A percentile compares a stretch with the other conserved stretches of the same genome.
Conservation (phyloP, 2,329 filamentous ascomycete genomes). For the Arthrobotrys entomopaga region DNA sequence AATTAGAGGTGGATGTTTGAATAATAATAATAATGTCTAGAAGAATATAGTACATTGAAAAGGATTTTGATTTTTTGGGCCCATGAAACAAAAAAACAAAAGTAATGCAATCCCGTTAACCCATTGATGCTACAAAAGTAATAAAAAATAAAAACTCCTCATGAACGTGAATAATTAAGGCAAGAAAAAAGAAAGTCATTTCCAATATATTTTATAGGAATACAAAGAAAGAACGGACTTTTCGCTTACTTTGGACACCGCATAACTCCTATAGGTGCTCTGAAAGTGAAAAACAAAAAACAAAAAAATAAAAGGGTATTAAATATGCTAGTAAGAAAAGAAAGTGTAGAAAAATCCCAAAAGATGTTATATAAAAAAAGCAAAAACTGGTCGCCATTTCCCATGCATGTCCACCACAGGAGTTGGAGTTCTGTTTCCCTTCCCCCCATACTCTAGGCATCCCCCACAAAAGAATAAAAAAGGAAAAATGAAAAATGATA, state of each 20-base stretch:
- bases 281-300: slow-evolving; percentile 54
- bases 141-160: slow-evolving; percentile 37
- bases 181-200: slow-evolving; percentile 53
- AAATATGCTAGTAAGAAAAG: slow-evolving; percentile 54
- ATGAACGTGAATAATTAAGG: slow-evolving; percentile 45
- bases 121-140: slow-evolving; percentile 26
- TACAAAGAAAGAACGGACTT: slow-evolving; percentile 49
- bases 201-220: slow-evolving; percentile 49
- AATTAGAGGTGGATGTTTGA: slow-evolving; percentile 7
- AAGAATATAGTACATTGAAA: slow-evolving; percentile 14
- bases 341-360: slow-evolving; percentile 56
- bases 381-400: slow-evolving; percentile 56
- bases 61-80: slow-evolving; percentile 3
- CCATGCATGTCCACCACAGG: slow-evolving; percentile 30
- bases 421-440: slow-evolving; percentile 20
- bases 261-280: slow-evolving; percentile 52
- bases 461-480: slow-evolving; percentile 32
- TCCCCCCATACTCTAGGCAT: slow-evolving; percentile 31
- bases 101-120: slow-evolving; percentile 17
- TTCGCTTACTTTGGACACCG: slow-evolving; percentile 51
- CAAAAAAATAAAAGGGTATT: slow-evolving; percentile 24
- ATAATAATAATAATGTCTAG: slow-evolving; percentile 18
- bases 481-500: slow-evolving; percentile 12
- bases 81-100: not conserved
- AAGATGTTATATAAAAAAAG: slow-evolving; percentile 45